phyloP scores from a whole-genome alignment of 2,329 filamentous ascomycete genomes.

The Teratosphaeriaceae sp. region DNA sequence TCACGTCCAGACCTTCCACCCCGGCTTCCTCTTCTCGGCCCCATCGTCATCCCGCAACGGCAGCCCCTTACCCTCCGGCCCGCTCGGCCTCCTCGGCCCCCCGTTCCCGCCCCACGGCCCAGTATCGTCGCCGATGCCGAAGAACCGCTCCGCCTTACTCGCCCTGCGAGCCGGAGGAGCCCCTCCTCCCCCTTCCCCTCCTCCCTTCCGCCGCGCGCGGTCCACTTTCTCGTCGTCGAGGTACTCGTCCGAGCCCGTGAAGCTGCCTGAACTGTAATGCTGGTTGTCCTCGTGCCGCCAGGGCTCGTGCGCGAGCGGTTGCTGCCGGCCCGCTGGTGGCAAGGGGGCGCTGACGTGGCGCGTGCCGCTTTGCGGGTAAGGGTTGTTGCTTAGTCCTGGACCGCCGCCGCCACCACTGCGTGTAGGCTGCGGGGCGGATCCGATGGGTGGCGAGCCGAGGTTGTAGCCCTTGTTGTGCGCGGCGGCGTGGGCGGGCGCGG shows the following conservation, averaged over 20 bases:
- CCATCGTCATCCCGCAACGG: constrained; percentile 8
- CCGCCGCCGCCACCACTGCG: background rate
- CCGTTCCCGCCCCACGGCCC: constrained; percentile 11
- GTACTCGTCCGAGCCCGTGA: constrained; percentile 23
- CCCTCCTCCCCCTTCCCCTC: constrained; percentile 5
- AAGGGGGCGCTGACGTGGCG: background rate
- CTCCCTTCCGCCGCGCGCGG: no score
- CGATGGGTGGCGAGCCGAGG: constrained; percentile 20
- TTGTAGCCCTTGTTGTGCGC: constrained; percentile 15
- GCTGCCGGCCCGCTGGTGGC: background rate
- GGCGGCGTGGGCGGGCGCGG: constrained; percentile 3
- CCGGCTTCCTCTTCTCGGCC: constrained; percentile 6
- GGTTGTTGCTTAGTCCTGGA: constrained; percentile 1
- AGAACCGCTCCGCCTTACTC: constrained; percentile 28
- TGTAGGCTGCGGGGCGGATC: constrained; percentile 2
- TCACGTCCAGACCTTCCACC: constrained; percentile 23
- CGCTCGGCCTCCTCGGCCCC: constrained; percentile 4
- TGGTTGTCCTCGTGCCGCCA: constrained; percentile 10
- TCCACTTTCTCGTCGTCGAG: constrained; percentile 18
- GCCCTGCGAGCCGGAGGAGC: constrained; percentile 15
- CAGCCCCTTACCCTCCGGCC: constrained; percentile 18
- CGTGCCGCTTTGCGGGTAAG: constrained; percentile 3
- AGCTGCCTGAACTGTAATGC: constrained; percentile 16
- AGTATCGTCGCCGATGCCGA: constrained; percentile 19
- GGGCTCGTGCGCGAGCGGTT: background rate